Conservation (phyloP, 768 basidiomycete species). For the Hygrophoropsis aurantiaca region DNA sequence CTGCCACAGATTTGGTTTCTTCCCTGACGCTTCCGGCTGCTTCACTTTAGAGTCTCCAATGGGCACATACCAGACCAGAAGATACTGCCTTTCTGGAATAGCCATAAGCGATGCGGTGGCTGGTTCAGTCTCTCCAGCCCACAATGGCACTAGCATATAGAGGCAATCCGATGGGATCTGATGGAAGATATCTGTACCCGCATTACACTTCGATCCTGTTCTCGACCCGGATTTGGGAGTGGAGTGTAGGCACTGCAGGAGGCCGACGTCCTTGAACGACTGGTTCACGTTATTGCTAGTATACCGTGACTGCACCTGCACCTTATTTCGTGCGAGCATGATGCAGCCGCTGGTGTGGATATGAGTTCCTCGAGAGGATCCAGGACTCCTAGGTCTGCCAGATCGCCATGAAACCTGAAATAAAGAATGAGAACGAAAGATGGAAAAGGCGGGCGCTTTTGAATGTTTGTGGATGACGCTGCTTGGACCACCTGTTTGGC, state of each 20-base stretch:
- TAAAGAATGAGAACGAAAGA: conserved; percentile 61
- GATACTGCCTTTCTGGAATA: conserved; percentile 55
- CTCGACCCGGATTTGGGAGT: conserved; percentile 31
- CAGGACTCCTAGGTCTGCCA: conserved; percentile 3
- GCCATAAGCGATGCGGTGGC: conserved; percentile 38
- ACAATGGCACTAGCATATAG: conserved; percentile 85
- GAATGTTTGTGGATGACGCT: conserved; percentile 83
- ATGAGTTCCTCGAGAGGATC: conserved; percentile 14
- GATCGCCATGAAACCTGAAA: conserved; percentile 16
- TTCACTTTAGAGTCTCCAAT: conserved; percentile 32
- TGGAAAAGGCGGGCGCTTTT: conserved; percentile 74
- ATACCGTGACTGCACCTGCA: conserved; percentile 78
- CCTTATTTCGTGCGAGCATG: conserved; percentile 67
- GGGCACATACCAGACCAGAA: conserved; percentile 80
- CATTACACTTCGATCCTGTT: conserved; percentile 15
- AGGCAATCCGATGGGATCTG: conserved; percentile 66
- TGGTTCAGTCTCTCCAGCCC: conserved; percentile 19
- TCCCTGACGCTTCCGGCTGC: conserved; percentile 22
- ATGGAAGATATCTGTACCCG: conserved; percentile 47
- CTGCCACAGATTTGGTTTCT: conserved; percentile 27
- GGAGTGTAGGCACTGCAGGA: conserved; percentile 71
- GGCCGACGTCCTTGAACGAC: conserved; percentile 79
- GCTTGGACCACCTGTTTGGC: conserved; percentile 52
- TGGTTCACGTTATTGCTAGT: conserved; percentile 70
- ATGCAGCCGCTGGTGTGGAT: conserved; percentile 40